Conservation (phyloP, 495 filamentous ascomycete genomes). For the Annulohypoxylon maeteangense region DNA sequence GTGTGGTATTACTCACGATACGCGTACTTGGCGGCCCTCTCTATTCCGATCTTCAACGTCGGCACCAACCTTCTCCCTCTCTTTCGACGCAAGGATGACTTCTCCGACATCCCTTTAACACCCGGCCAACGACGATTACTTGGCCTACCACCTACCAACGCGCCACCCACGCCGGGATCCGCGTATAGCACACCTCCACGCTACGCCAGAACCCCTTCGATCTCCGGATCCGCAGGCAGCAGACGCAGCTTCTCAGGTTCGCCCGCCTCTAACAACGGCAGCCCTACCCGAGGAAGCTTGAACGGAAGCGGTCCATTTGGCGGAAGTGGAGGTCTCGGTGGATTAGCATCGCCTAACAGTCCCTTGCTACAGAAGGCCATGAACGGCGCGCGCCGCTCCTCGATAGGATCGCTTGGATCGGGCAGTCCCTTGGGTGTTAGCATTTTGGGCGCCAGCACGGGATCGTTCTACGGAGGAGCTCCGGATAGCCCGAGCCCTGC, state of each 20-base stretch:
- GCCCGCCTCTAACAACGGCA: slow-evolving; percentile 48
- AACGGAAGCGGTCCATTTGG: not conserved
- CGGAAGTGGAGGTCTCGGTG: slow-evolving; percentile 27
- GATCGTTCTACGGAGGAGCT: slow-evolving; percentile 54
- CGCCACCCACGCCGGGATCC: slow-evolving; percentile 71
- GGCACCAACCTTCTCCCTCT: slow-evolving; percentile 73
- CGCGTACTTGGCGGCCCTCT: slow-evolving; percentile 30
- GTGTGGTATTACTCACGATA: slow-evolving; percentile 38
- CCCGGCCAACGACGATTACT: slow-evolving; percentile 87
- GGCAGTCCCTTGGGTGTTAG: slow-evolving; percentile 60
- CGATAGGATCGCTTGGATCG: slow-evolving; percentile 76
- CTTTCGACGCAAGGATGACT: slow-evolving; percentile 73
- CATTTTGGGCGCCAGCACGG: not conserved
- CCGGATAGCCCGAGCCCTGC: slow-evolving; percentile 66
- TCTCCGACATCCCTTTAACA: slow-evolving; percentile 90
- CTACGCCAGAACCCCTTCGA: slow-evolving; percentile 78
- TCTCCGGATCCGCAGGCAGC: slow-evolving; percentile 62
- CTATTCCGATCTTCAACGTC: slow-evolving; percentile 73
- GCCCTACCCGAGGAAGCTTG: slow-evolving; percentile 37
- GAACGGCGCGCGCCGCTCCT: slow-evolving; percentile 67
- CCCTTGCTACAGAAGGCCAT: slow-evolving; percentile 77
- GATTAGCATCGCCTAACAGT: slow-evolving; percentile 57
- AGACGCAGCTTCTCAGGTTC: slow-evolving; percentile 65
- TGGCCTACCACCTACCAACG: slow-evolving; percentile 76
- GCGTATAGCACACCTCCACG: slow-evolving; percentile 86